Percentiles rank a stretch among this genome's conserved stretches.
These are phyloP conservation scores for Halenospora varia DNA, from an alignment of 495 filamentous ascomycete species.

Conservation along the genomic window DNA sequence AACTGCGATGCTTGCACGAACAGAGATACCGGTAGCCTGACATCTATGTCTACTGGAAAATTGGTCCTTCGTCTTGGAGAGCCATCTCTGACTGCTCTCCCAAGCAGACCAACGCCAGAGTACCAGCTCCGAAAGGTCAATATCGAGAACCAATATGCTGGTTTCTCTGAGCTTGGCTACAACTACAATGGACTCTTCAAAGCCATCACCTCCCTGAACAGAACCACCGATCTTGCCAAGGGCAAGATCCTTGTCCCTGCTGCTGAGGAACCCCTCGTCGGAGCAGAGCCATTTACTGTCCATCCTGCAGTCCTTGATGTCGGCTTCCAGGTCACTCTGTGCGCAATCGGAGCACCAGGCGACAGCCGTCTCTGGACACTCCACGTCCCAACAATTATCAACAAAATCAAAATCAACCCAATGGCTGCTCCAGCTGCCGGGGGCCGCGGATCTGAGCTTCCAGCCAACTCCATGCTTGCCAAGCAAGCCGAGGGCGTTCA, in stretches of 20 bases:
- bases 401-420: conserved; percentile 25
- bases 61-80: background rate
- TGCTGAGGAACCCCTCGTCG: background rate
- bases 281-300: conserved; percentile 22
- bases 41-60: background rate
- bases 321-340: conserved; percentile 38
- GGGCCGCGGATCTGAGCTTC: background rate
- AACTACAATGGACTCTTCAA: background rate
- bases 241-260: conserved; percentile 29
- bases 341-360: conserved; percentile 32
- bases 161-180: background rate
- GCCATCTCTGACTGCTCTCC: background rate
- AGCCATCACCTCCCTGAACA: background rate
- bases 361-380: conserved; percentile 30
- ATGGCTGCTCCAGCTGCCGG: background rate
- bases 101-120: background rate
- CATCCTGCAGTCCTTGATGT: conserved; percentile 40
- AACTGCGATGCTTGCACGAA: background rate
- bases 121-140: background rate
- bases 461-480: background rate
- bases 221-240: conserved; percentile 6
- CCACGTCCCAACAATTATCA: conserved; percentile 31
- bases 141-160: background rate
- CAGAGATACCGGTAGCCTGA: background rate
- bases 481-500: background rate